Conservation (phyloP, 176 grass and related monocot species). For the Puccinellia tenuiflora region DNA sequence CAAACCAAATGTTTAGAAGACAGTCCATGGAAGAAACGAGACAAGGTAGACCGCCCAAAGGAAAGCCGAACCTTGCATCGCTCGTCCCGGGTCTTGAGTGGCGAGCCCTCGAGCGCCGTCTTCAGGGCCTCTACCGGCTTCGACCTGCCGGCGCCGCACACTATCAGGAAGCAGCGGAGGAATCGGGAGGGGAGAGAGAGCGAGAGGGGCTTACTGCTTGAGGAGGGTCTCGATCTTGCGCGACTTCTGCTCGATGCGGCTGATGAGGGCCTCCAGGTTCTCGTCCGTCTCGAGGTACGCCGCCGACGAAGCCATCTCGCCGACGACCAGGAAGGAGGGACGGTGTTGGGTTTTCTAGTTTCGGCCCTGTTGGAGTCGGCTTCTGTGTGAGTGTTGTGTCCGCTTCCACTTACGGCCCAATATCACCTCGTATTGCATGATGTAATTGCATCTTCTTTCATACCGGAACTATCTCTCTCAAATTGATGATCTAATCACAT, state of each 20-base stretch:
- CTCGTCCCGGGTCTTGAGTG: constrained; percentile 92
- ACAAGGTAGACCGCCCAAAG: not conserved
- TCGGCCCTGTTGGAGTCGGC: not conserved
- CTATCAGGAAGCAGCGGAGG: not conserved
- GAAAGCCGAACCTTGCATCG: constrained; percentile 70
- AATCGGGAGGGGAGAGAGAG: not conserved
- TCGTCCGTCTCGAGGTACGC: constrained; percentile 61
- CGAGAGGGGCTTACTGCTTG: constrained; percentile 54
- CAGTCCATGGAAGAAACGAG: not conserved
- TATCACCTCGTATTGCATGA: not conserved
- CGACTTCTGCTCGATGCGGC: constrained; percentile 91
- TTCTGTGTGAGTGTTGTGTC: not conserved
- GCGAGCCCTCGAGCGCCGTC: constrained; percentile 86
- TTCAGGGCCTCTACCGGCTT: constrained; percentile 94
- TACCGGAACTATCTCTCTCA: not conserved
- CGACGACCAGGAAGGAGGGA: not conserved
- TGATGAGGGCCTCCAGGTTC: constrained; percentile 93
- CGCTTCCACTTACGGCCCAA: not conserved
- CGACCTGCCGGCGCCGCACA: constrained; percentile 40
- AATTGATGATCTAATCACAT: not conserved
- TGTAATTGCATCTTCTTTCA: not conserved
- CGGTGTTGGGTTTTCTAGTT: not conserved
- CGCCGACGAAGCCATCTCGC: constrained; percentile 44
- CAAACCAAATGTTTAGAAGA: not conserved
- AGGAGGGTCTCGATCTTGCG: constrained; percentile 97